Base-by-base conservation (phyloP, 2,329 filamentous ascomycete species). In the Periconia macrospinosa region DNA sequence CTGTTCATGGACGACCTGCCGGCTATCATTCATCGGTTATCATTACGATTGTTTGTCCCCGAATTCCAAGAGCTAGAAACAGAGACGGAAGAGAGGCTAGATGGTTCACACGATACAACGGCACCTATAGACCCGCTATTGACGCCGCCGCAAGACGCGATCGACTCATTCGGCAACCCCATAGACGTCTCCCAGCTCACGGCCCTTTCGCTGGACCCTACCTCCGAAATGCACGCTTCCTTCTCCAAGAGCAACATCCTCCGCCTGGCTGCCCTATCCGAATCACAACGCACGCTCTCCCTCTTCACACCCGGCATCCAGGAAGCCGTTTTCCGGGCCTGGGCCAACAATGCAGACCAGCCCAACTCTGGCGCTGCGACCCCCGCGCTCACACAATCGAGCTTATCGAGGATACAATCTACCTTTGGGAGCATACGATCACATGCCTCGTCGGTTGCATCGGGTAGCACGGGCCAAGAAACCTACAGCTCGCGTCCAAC, bases 1-100 rank as follows among this genome's bases (percentile, higher is more conserved):
- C 73, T 99, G 60, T 96, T 99, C 81, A 97, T 97, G 92, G 93
- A 99, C 60, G 94, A 99, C 72, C 78, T 99, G 20, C 94, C 94
- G 0, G 92, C 93, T 46, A 97, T 97, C 55, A 96, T 99, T 57
- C 94, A 99, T 75, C 86, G 92, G 48, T 78, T 99, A 18, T 97
- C 93, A 0, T 79, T 97, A 53, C 86, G 90, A 60, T 76, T 97
- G 47, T 96, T 92, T 87, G 94, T 91, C 50, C 91, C 92, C 0
- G 93, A 97, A 62, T 91, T 94, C 70, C 82, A 86, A 47, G 82
- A 85, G 19, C 83, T 85, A 3, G 54, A 56, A 30, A n/a, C 54
- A 47, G 88, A 90, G 61, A 80, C 81, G 35, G 81, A 85, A 56
- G 80, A 85, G 45, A 69, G 78, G 43, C 62, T 78, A 58, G 70